A percentile compares a stretch with the other conserved stretches of the same genome.
These are phyloP conservation scores for Teunomyces kruisii DNA, from an alignment of 805 yeast genomes.

Conservation along the genomic window DNA sequence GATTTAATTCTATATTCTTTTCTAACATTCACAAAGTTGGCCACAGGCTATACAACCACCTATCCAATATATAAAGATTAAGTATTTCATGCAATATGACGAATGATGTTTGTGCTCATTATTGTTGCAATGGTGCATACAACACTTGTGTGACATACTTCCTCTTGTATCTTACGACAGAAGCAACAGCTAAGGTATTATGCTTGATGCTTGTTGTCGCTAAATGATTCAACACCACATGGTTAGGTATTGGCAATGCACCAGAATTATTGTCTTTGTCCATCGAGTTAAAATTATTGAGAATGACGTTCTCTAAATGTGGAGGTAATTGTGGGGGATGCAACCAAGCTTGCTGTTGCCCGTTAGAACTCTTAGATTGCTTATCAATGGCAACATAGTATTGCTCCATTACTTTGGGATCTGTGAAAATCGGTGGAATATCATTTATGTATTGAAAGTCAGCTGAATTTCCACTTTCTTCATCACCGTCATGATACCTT, in stretches of 20 bases:
- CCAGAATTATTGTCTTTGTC: constrained; percentile 82
- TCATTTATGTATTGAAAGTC: constrained; percentile 54
- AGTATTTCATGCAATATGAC: background rate
- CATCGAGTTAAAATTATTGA: constrained; percentile 61
- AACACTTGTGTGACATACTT: constrained; percentile 89
- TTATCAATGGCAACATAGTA: constrained; percentile 75
- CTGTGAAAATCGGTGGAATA: constrained; percentile 82
- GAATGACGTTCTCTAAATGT: constrained; percentile 88
- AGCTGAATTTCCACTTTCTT: constrained; percentile 17
- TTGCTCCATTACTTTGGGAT: constrained; percentile 85
- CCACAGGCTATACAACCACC: background rate
- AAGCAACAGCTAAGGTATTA: constrained; percentile 90
- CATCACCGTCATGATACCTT: constrained; percentile 65
- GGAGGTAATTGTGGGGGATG: constrained; percentile 98
- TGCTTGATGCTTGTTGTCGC: constrained; percentile 96
- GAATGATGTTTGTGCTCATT: background rate
- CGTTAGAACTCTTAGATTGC: constrained; percentile 55
- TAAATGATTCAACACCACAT: constrained; percentile 88
- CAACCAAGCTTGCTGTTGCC: constrained; percentile 62
- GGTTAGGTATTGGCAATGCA: constrained; percentile 90
- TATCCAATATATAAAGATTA: background rate
- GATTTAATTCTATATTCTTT: background rate
- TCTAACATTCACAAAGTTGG: background rate
- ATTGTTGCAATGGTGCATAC: constrained; percentile 75
- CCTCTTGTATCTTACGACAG: constrained; percentile 82